phyloP scores from a whole-genome alignment of 768 basidiomycete genomes.

The Termitomyces heimii region DNA sequence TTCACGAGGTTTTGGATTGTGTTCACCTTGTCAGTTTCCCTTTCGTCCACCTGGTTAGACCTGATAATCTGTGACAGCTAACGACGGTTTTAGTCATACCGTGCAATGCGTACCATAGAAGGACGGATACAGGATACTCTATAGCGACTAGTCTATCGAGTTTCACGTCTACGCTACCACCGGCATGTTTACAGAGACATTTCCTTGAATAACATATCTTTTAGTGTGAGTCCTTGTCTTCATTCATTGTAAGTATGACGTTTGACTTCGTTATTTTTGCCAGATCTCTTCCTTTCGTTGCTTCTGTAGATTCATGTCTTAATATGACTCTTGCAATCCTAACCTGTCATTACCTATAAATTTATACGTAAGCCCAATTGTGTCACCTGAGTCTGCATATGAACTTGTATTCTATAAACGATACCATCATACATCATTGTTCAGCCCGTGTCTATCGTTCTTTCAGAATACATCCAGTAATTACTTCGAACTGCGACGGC shows the following conservation, averaged over 20 bases:
- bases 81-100: background rate
- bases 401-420: no score
- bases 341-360: no score
- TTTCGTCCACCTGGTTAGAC: background rate
- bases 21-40: background rate
- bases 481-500: no score
- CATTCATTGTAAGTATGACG: background rate
- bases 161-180: background rate
- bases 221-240: background rate
- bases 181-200: background rate
- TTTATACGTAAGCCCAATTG: background rate
- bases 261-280: background rate
- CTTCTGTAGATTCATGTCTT: background rate
- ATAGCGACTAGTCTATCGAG: background rate
- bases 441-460: no score
- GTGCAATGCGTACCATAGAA: background rate
- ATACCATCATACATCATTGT: no score
- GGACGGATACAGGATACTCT: background rate
- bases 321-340: no score
- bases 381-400: background rate
- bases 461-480: no score
- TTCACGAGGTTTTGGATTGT: background rate
- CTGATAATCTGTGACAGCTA: background rate
- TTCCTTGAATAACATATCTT: background rate
- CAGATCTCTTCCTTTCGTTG: no score